phyloP scores from a whole-genome alignment of 495 filamentous ascomycete species.

The Aspergillus haitiensis region DNA sequence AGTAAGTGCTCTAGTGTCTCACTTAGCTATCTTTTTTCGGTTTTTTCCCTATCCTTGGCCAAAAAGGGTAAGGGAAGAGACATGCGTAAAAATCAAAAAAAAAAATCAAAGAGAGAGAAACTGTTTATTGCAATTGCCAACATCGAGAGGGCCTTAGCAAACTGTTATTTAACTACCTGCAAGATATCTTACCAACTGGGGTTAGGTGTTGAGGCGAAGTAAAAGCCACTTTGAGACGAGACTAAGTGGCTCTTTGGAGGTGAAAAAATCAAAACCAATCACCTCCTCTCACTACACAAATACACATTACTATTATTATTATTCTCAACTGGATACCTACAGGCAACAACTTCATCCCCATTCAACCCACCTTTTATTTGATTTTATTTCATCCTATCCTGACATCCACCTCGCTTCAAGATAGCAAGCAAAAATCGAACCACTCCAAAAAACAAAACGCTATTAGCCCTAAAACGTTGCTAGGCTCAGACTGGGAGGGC shows the following conservation, averaged over 20 bases:
- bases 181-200: slow-evolving; percentile 1
- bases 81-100: neutral
- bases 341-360: no score
- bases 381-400: neutral
- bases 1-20: no score
- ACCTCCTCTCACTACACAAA: no score
- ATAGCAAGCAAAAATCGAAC: neutral
- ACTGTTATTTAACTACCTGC: neutral
- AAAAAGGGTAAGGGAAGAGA: no score
- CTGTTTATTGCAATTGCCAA: slow-evolving; percentile 4
- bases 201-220: slow-evolving; percentile 13
- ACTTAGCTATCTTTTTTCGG: no score
- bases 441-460: neutral
- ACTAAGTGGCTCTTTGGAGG: no score
- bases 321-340: no score
- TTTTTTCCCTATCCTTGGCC: no score
- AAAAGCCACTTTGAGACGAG: slow-evolving; percentile 9
- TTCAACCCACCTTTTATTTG: neutral
- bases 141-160: slow-evolving; percentile 13
- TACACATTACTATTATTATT: no score
- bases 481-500: neutral
- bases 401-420: neutral
- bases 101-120: neutral
- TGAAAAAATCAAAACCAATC: no score
- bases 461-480: neutral